Evolutionary conservation across 2,329 filamentous ascomycete species (phyloP), one percentile per base, ranked within the genome.

Genomic region (Trichothecium sympodiale): DNA sequence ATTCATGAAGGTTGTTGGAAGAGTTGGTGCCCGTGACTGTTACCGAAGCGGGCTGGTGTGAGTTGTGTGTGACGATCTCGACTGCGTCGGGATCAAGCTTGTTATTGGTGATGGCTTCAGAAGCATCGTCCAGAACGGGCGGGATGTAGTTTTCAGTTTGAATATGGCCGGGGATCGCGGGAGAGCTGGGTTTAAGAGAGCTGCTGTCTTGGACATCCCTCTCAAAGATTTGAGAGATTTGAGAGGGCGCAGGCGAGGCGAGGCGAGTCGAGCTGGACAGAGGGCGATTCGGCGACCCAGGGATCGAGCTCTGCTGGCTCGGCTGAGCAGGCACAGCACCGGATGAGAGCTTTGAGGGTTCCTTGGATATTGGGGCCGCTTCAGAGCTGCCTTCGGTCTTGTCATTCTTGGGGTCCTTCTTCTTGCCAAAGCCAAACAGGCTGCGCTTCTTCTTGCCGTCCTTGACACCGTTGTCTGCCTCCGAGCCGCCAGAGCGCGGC

Each of bases 101-200:
- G 46, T 77, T 68, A 58, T 94, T 86, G 10, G 89, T 95, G 50
- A 96, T 94, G 38, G 88, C 87, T 49, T 88, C 77, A 29, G 87
- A 93, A 3, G 86, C 89, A 35, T 89, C 89, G 55, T 94, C 86
- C 33, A 96, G 69, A 10, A 93, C 88, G 0, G 89, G 75, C 7
- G 89, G 89, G 46, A 96, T 95, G 54, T 88, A 76, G 61, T 96
- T 88, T 57, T 96, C 89, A 7, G 86, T 94, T 48, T 88, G 78
- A 49, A 96, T 94, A 53, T 96, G 89, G 7, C 83, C 79, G 3
- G 89, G 89, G 42, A 95, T 91, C n/a, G 85, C 83, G 1, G 84
- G 80, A 3, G 84, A 89, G 41, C 72, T 77, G 41, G 86, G 81
- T 29, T 72, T 64, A n/a, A 76, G 60, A 4, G 32, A 17, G 20